Conservation (phyloP, 2,329 filamentous ascomycete species). For the Tolypocladium nubicola region DNA sequence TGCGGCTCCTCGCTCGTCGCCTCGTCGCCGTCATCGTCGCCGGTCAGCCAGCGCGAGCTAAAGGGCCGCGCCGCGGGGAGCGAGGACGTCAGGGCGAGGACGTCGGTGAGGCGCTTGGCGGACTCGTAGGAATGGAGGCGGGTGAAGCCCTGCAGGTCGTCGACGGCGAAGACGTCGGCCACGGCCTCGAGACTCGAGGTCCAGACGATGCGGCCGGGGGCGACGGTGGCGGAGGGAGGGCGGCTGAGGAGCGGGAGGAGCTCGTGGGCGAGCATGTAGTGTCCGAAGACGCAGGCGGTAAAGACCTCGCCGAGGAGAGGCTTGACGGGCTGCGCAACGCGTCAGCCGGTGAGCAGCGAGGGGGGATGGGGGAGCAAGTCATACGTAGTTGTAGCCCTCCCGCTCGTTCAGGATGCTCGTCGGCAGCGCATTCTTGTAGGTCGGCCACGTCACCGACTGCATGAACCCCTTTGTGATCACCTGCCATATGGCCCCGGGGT, state of each 20-base stretch:
- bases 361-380: slow-evolving; percentile 1
- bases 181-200: slow-evolving; percentile 69
- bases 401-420: slow-evolving; percentile 33
- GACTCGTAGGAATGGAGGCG: slow-evolving; percentile 66
- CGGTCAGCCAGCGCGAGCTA: slow-evolving; percentile 45
- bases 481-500: slow-evolving; percentile 42
- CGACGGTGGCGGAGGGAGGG: slow-evolving; percentile 19
- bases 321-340: slow-evolving; percentile 31
- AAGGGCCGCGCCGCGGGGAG: slow-evolving; percentile 52
- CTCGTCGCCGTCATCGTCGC: slow-evolving; percentile 9
- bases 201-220: slow-evolving; percentile 69
- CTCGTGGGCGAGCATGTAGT: slow-evolving; percentile 80
- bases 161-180: slow-evolving; percentile 39
- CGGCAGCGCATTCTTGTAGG: slow-evolving; percentile 56
- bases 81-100: slow-evolving; percentile 63
- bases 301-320: slow-evolving; percentile 72
- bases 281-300: slow-evolving; percentile 86
- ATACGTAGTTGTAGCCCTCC: slow-evolving; percentile 22
- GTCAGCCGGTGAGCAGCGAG: neutral
- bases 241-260: slow-evolving; percentile 63
- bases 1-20: slow-evolving; percentile 10
- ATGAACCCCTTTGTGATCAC: slow-evolving; percentile 50
- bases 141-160: slow-evolving; percentile 67
- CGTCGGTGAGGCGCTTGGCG: slow-evolving; percentile 77
- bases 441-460: slow-evolving; percentile 64